Conservation (phyloP, 192 early-diverging fungal species). For the Backusella liffmaniae region DNA sequence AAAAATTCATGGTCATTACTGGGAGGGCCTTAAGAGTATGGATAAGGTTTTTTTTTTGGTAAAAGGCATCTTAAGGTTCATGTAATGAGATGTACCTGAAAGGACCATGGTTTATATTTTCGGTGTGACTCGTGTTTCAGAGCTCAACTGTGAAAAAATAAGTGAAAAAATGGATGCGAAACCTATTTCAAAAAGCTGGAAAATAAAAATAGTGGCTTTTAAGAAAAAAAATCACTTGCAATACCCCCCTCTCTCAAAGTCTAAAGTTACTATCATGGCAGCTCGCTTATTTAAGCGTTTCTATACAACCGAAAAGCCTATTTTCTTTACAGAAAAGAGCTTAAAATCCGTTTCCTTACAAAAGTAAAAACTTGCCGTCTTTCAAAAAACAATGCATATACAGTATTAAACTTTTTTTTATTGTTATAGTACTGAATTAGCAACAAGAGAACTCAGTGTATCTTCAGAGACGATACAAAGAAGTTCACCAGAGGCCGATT, state of each 20-base stretch:
- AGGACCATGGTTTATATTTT: too few relatives aligned
- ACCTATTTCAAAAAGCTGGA: not conserved
- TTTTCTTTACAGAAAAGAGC: slow-evolving; percentile 8
- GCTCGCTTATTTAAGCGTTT: not conserved
- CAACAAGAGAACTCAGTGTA: not conserved
- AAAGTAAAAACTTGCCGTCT: not conserved
- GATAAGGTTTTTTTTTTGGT: too few relatives aligned
- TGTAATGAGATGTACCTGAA: too few relatives aligned
- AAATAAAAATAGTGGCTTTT: slow-evolving; percentile 3
- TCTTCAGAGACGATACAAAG: not conserved
- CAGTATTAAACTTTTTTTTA: not conserved
- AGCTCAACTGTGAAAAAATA: too few relatives aligned
- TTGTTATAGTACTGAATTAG: not conserved
- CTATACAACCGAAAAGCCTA: slow-evolving; percentile 3
- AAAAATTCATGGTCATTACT: too few relatives aligned
- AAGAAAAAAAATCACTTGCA: not conserved
- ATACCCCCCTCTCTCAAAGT: not conserved
- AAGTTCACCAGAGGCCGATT: slow-evolving; percentile 37
- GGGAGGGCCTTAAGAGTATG: too few relatives aligned
- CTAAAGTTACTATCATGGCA: not conserved
- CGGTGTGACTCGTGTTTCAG: too few relatives aligned
- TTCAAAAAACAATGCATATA: not conserved
- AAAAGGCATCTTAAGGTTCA: too few relatives aligned
- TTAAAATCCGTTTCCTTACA: not conserved
- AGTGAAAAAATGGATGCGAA: too few relatives aligned